Conservation (phyloP, 305 asterid species). For the Plantago lanceolata region DNA sequence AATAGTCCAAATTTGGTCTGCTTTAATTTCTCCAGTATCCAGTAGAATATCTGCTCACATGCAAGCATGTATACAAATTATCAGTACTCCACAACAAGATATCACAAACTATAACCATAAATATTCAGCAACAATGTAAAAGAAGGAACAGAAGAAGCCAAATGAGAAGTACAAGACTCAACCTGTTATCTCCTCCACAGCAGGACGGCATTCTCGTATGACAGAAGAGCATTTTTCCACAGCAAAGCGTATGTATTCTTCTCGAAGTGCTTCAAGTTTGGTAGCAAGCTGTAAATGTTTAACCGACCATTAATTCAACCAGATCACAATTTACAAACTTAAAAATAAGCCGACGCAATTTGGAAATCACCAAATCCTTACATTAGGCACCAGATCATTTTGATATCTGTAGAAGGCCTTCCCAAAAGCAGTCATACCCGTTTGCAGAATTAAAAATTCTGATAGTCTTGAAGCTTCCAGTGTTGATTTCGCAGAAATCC, state of each 20-base stretch:
- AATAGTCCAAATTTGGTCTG: constrained; percentile 79
- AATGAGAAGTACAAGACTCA: constrained; percentile 20
- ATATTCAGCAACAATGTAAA: constrained; percentile 3
- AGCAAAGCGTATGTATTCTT: constrained; percentile 85
- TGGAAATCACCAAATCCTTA: constrained; percentile 33
- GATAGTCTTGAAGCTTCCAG: constrained; percentile 80
- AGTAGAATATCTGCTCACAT: constrained; percentile 70
- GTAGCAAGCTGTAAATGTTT: constrained; percentile 65
- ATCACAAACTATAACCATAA: constrained; percentile 10
- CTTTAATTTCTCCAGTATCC: constrained; percentile 80
- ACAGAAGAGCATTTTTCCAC: constrained; percentile 74
- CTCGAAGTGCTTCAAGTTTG: constrained; percentile 91
- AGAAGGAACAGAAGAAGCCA: constrained; percentile 13
- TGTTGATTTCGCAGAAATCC: constrained; percentile 94
- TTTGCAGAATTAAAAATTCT: constrained; percentile 76
- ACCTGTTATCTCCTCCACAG: constrained; percentile 92
- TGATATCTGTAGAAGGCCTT: constrained; percentile 76
- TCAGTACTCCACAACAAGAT: constrained; percentile 18
- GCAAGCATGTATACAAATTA: constrained; percentile 25
- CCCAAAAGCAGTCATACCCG: constrained; percentile 98
- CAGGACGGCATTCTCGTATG: constrained; percentile 58
- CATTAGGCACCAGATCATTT: constrained; percentile 89
- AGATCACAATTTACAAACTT: constrained; percentile 4
- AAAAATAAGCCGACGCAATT: constrained; percentile 14
- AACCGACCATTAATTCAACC: constrained; percentile 12